Base-by-base conservation (phyloP, 768 basidiomycete species). In the Leucosporidium yakuticum region DNA sequence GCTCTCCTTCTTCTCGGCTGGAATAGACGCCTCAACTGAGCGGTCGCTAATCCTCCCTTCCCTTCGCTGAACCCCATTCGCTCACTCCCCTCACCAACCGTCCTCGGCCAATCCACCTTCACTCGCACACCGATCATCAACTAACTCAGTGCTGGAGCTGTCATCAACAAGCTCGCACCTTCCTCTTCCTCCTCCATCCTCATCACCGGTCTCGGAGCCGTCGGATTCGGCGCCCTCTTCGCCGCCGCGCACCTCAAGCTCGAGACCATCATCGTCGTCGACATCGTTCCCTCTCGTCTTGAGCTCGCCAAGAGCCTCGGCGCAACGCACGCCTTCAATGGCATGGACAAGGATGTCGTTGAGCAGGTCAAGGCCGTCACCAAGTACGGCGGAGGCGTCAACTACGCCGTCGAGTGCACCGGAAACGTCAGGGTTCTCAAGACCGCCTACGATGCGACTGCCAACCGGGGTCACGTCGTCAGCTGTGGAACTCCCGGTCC, bases 171-270 rank as follows among this genome's bases (percentile, higher is more conserved):
- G n/a, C 63, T 70, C 50, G 69, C 67, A 4, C 69, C 70, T 0
- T 8, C 31, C 1, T n/a, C 19, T 1, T 12, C 48, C 4, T 39
- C 49, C 2, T 62, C 63, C 20, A 55, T 75, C 58, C 55, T 60
- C 64, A 15, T 74, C 44, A 68, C 63, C 34, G 75, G 75, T 15
- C 56, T 75, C 21, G 75, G 74, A 2, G 74, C 69, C 0, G 75
- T 75, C 21, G 75, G 74, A 3, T 69, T 75, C n/a, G 71, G 62
- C 31, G 74, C 74, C n/a, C 59, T 76, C 4, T 75, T 74, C 64
- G 74, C 75, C 1, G 69, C 74, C 6, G 47, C 63, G 2, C 34
- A 65, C 31, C 64, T 69, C 47, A 39, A 63, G 3, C 49, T 75
- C 39, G 19, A 32, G 19, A 67, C 53, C 14, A 72, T 75, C 51